A percentile compares a stretch with the other conserved stretches of the same genome.
Conservation (phyloP, 306 rosid species). For the Dalbergia cochinchinensis region DNA sequence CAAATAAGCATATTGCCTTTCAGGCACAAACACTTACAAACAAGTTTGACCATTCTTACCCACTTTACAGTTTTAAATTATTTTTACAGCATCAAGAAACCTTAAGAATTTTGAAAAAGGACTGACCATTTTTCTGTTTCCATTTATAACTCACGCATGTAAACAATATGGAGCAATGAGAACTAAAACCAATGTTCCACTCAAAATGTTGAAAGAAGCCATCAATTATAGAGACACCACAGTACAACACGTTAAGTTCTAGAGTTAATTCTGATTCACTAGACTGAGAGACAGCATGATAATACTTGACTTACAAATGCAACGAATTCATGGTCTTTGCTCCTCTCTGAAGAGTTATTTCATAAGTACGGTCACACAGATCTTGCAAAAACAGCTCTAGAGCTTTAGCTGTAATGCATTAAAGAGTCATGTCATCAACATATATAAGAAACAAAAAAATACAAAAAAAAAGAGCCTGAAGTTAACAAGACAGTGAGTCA, state of each 20-base stretch:
- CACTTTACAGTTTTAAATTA: background rate
- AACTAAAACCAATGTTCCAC: background rate
- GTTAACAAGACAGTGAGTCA: constrained; percentile 31
- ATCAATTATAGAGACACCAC: background rate
- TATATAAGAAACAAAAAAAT: background rate
- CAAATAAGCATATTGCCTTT: too few species aligned
- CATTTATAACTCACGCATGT: constrained; percentile 11
- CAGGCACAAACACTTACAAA: background rate
- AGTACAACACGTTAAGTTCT: constrained; percentile 1
- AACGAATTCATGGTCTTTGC: constrained; percentile 96
- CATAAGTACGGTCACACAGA: constrained; percentile 98
- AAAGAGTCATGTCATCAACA: constrained; percentile 45
- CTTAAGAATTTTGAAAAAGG: background rate
- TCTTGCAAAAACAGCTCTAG: constrained; percentile 97
- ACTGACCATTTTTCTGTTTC: background rate
- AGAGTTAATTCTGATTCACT: constrained; percentile 17
- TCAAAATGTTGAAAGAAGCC: constrained; percentile 8
- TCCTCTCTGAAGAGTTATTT: constrained; percentile 95
- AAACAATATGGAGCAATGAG: background rate
- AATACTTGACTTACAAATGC: constrained; percentile 83
- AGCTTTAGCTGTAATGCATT: constrained; percentile 83
- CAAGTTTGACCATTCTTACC: background rate
- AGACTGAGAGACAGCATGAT: constrained; percentile 1
- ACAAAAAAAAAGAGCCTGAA: constrained; percentile 29
- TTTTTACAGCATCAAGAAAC: background rate